phyloP scores from a whole-genome alignment of 2,329 filamentous ascomycete species.

The Coniochaeta sp. region DNA sequence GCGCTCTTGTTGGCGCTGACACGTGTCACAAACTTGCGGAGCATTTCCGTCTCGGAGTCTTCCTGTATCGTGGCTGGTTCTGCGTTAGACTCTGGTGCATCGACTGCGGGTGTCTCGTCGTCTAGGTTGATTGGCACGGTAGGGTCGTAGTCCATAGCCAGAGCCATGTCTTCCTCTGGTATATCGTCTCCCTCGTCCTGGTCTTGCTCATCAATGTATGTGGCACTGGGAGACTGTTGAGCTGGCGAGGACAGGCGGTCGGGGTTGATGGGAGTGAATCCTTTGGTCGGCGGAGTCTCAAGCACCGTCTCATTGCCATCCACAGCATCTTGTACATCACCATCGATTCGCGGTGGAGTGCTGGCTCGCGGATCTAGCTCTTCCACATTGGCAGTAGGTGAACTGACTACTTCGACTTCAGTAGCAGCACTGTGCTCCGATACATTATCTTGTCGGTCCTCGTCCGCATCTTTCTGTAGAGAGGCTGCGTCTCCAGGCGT shows the following conservation, averaged over 20 bases:
- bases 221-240: neutral
- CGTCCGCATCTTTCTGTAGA: neutral
- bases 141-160: slow-evolving; percentile 1
- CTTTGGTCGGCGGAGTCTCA: slow-evolving; percentile 3
- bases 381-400: neutral
- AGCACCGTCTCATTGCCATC: neutral
- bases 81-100: slow-evolving; percentile 5
- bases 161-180: slow-evolving; percentile 1
- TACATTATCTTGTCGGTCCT: neutral
- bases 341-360: neutral
- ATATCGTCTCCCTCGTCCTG: slow-evolving; percentile 10
- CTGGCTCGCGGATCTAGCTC: neutral
- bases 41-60: slow-evolving; percentile 25
- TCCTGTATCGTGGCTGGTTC: slow-evolving; percentile 13
- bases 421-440: neutral
- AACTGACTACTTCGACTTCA: neutral
- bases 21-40: slow-evolving; percentile 25
- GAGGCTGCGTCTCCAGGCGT: neutral
- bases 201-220: neutral
- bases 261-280: slow-evolving; percentile 17
- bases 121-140: slow-evolving; percentile 5
- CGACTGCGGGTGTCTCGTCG: slow-evolving; percentile 14
- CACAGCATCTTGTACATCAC: neutral
- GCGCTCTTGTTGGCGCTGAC: slow-evolving; percentile 24
- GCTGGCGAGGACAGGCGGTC: slow-evolving; percentile 9